Conservation (phyloP, 768 basidiomycete species). For the Termitomyces titanicus region DNA sequence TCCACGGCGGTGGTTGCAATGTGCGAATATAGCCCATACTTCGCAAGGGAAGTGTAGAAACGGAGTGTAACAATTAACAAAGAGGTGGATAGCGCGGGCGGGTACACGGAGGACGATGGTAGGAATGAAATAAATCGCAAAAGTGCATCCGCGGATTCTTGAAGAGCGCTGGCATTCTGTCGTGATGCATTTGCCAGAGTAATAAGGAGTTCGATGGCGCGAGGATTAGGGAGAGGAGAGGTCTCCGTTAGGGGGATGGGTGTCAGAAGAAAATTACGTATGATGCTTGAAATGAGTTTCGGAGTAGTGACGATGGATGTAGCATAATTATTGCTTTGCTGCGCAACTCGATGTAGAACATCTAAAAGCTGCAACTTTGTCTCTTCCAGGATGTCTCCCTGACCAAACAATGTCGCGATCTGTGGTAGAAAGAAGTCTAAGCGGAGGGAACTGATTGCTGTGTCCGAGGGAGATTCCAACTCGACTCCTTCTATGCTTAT, state of each 20-base stretch:
- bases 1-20: slow-evolving; percentile 61
- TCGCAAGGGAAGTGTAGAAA: slow-evolving; percentile 62
- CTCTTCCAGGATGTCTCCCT: slow-evolving; percentile 41
- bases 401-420: slow-evolving; percentile 34
- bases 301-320: slow-evolving; percentile 47
- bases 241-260: slow-evolving; percentile 39
- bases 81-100: slow-evolving; percentile 38
- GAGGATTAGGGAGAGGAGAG: slow-evolving; percentile 37
- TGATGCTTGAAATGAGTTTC: slow-evolving; percentile 46
- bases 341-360: slow-evolving; percentile 58
- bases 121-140: slow-evolving; percentile 67
- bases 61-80: slow-evolving; percentile 57
- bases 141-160: slow-evolving; percentile 57
- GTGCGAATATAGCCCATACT: slow-evolving; percentile 76
- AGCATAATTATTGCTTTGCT: slow-evolving; percentile 52
- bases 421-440: slow-evolving; percentile 46
- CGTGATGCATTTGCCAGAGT: slow-evolving; percentile 64
- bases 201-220: slow-evolving; percentile 54
- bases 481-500: slow-evolving; percentile 45
- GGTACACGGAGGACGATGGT: slow-evolving; percentile 39
- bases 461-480: slow-evolving; percentile 27
- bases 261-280: slow-evolving; percentile 56
- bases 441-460: slow-evolving; percentile 30
- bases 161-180: slow-evolving; percentile 54
- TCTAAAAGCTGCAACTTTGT: slow-evolving; percentile 55